A percentile compares a stretch with the other conserved stretches of the same genome.
Conservation (phyloP, 306 rosid genomes). For the Pterocarpus macrocarpus region DNA sequence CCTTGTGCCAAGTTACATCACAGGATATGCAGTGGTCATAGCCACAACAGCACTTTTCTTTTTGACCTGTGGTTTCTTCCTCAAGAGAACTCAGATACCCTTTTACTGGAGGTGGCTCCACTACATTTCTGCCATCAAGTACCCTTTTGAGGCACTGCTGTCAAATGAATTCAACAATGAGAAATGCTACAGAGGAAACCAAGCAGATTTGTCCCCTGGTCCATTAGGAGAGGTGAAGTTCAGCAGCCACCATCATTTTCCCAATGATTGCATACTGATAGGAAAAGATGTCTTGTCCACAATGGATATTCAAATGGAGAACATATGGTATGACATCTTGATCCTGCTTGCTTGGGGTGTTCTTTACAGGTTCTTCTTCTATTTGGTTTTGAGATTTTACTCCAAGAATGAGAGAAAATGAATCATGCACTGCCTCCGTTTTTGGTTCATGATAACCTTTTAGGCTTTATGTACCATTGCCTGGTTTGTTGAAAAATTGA, state of each 20-base stretch:
- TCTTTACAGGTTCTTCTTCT: constrained; percentile 81
- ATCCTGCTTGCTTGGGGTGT: constrained; percentile 93
- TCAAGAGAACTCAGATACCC: constrained; percentile 76
- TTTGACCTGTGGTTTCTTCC: constrained; percentile 87
- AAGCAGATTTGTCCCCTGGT: constrained; percentile 68
- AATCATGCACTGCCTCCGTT: not conserved
- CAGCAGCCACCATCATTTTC: constrained; percentile 50
- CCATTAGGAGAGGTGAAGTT: constrained; percentile 64
- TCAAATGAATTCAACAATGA: constrained; percentile 69
- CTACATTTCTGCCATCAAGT: constrained; percentile 87
- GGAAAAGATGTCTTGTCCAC: constrained; percentile 75
- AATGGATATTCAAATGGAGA: constrained; percentile 63
- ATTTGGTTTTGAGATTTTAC: constrained; percentile 87
- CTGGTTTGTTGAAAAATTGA: not conserved
- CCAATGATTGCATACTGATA: constrained; percentile 53
- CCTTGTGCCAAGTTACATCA: constrained; percentile 90
- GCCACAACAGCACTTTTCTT: constrained; percentile 97
- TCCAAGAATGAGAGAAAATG: constrained; percentile 88
- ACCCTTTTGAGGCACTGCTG: constrained; percentile 88
- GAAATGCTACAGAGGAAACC: constrained; percentile 72
- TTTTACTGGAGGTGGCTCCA: constrained; percentile 79
- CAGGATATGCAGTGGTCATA: constrained; percentile 89
- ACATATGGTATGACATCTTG: constrained; percentile 63
- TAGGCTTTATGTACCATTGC: not conserved
- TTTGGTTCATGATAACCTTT: not conserved